Conservation (phyloP, 2,329 filamentous ascomycete genomes). For the Trichoderma koningiopsis region DNA sequence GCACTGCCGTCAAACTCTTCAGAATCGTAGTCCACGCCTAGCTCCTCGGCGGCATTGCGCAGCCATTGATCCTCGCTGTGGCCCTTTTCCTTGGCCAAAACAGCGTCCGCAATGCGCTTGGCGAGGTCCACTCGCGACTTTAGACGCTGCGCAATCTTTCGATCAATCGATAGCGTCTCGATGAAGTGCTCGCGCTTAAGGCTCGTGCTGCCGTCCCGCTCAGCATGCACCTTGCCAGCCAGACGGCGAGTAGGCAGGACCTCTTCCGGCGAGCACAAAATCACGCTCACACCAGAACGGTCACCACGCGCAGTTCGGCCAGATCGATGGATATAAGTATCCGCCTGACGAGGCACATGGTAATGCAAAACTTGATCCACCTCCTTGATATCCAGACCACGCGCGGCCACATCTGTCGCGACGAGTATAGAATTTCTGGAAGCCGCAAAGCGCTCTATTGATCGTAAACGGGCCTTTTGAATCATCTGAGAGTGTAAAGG, state of each 20-base stretch:
- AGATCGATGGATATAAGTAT: constrained; percentile 93
- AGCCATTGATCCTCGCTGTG: constrained; percentile 84
- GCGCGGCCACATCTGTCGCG: constrained; percentile 90
- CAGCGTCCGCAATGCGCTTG: constrained; percentile 83
- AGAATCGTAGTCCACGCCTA: constrained; percentile 91
- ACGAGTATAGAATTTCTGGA: constrained; percentile 71
- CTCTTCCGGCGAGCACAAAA: constrained; percentile 91
- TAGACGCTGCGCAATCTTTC: constrained; percentile 73
- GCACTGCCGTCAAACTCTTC: constrained; percentile 86
- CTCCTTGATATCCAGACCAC: constrained; percentile 88
- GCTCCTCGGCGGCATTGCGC: constrained; percentile 80
- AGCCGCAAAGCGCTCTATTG: constrained; percentile 83
- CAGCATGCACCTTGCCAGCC: constrained; percentile 82
- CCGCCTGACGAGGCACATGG: constrained; percentile 87
- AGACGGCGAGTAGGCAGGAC: constrained; percentile 81
- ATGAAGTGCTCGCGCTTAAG: constrained; percentile 66
- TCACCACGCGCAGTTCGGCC: constrained; percentile 88
- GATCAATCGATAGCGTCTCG: constrained; percentile 79
- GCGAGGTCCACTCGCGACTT: constrained; percentile 76
- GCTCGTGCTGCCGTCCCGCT: constrained; percentile 51
- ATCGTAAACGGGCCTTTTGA: constrained; percentile 92
- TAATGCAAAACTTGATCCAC: constrained; percentile 94
- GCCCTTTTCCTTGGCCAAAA: constrained; percentile 83
- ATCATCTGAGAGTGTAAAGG: constrained; percentile 92
- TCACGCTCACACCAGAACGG: constrained; percentile 74